phyloP scores from a whole-genome alignment of 2,329 filamentous ascomycete genomes.

The Aaosphaeria arxii region DNA sequence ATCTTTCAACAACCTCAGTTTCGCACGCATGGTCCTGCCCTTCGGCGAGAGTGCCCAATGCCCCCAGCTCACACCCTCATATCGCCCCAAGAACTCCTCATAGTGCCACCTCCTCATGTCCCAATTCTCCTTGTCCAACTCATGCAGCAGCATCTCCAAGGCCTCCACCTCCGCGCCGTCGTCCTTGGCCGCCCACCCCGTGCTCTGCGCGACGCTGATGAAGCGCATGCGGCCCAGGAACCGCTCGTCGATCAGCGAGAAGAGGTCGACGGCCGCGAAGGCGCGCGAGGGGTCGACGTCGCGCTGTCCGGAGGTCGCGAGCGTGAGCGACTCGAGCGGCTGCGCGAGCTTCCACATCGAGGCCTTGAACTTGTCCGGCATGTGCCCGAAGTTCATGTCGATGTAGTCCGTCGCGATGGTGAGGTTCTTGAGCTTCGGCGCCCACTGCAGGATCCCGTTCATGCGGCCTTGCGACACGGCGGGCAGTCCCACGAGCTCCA shows the following conservation, averaged over 20 bases:
- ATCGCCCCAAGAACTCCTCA: slow-evolving; percentile 6
- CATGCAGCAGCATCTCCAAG: slow-evolving; percentile 35
- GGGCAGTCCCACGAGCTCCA: slow-evolving; percentile 42
- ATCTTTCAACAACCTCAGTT: slow-evolving; percentile 18
- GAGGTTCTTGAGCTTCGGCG: slow-evolving; percentile 39
- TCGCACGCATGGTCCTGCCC: slow-evolving; percentile 21
- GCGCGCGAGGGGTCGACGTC: slow-evolving; percentile 29
- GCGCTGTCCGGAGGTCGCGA: slow-evolving; percentile 38
- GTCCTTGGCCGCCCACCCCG: slow-evolving; percentile 37
- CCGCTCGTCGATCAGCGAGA: slow-evolving; percentile 40
- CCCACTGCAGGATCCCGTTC: slow-evolving; percentile 40
- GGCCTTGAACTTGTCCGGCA: slow-evolving; percentile 13
- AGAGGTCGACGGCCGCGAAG: slow-evolving; percentile 42
- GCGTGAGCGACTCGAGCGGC: slow-evolving; percentile 37
- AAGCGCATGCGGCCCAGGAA: slow-evolving; percentile 37
- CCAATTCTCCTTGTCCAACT: slow-evolving; percentile 39
- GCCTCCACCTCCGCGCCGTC: slow-evolving; percentile 37
- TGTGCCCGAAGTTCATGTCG: slow-evolving; percentile 36
- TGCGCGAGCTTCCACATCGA: slow-evolving; percentile 18
- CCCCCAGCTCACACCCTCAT: slow-evolving; percentile 14
- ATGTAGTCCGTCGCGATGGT: slow-evolving; percentile 49
- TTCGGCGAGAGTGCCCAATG: slow-evolving; percentile 16
- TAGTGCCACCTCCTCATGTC: slow-evolving; percentile 33
- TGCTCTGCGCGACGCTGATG: slow-evolving; percentile 36
- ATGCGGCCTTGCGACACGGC: slow-evolving; percentile 36